Evolutionary conservation across 2,329 filamentous ascomycete species (phyloP).

Genomic region (Graphium sp.): DNA sequence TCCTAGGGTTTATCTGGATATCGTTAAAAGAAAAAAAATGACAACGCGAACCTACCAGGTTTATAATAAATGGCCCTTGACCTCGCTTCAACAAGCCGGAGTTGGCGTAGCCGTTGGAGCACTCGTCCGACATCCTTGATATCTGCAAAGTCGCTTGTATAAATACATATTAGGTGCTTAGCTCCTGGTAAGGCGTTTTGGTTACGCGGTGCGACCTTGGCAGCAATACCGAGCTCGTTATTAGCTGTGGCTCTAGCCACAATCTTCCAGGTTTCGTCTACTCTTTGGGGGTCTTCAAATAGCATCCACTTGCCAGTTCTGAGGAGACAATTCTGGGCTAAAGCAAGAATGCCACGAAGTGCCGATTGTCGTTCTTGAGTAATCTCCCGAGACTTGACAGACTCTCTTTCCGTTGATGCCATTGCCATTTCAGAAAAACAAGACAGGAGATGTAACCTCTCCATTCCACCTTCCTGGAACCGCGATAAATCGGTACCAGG

Average conservation of each 20-base stretch:
- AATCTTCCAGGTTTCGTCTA: conserved; percentile 47
- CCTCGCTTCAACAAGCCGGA: conserved; percentile 37
- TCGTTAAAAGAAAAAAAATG: conserved; percentile 4
- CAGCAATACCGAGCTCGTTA: conserved; percentile 52
- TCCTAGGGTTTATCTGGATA: conserved; percentile 43
- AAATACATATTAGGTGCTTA: conserved; percentile 54
- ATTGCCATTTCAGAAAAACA: conserved; percentile 31
- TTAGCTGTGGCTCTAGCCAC: conserved; percentile 51
- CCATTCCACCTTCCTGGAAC: conserved; percentile 34
- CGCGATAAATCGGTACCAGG: conserved; percentile 24
- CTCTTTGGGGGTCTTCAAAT: conserved; percentile 35
- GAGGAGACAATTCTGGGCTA: conserved; percentile 42
- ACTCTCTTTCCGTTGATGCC: conserved; percentile 14
- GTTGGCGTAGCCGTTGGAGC: conserved; percentile 39
- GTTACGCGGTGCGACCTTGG: conserved; percentile 51
- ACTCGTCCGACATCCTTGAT: conserved; percentile 52
- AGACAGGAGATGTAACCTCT: conserved; percentile 26
- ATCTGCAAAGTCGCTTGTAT: conserved; percentile 61
- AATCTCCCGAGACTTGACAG: conserved; percentile 25
- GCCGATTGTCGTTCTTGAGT: conserved; percentile 30
- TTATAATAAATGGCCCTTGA: conserved; percentile 59
- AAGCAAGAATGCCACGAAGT: conserved; percentile 35
- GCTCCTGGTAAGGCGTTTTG: conserved; percentile 19
- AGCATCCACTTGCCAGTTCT: conserved; percentile 69
- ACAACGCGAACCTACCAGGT: conserved; percentile 30